These are phyloP conservation scores for Raffaelea deltoideospora DNA, from an alignment of 2,329 filamentous ascomycete species.

Conservation along the genomic window DNA sequence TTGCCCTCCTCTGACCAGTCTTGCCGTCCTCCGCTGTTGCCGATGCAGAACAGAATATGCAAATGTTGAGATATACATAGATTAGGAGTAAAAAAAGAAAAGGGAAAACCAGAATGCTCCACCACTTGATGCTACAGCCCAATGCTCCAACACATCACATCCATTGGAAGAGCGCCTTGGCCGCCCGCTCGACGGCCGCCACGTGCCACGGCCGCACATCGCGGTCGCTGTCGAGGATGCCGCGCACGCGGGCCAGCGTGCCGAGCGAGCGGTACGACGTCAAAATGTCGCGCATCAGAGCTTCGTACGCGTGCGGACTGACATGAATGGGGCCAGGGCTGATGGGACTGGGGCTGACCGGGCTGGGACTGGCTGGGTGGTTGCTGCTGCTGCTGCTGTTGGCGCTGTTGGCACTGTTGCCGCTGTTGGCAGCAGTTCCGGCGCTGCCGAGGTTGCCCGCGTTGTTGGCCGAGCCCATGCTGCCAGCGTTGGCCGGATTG, in stretches of 20 bases:
- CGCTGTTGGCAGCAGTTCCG: too few species aligned
- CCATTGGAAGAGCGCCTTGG: slow-evolving; percentile 47
- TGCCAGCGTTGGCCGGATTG: neutral
- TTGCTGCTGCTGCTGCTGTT: too few species aligned
- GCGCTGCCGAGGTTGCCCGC: too few species aligned
- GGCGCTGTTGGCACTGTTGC: too few species aligned
- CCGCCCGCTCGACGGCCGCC: slow-evolving; percentile 53
- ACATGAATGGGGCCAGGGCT: neutral
- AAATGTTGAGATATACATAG: too few species aligned
- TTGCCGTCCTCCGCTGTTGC: too few species aligned
- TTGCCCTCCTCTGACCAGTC: too few species aligned
- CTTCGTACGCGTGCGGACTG: slow-evolving; percentile 44
- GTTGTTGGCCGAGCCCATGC: neutral
- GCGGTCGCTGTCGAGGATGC: slow-evolving; percentile 39
- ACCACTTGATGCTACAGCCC: too few species aligned
- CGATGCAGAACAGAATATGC: neutral
- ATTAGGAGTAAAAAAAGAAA: too few species aligned
- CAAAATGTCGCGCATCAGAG: slow-evolving; percentile 54
- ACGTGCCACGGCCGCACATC: slow-evolving; percentile 68
- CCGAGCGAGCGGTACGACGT: slow-evolving; percentile 53
- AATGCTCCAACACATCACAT: too few species aligned
- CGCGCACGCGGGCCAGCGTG: slow-evolving; percentile 52
- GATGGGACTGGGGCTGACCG: neutral
- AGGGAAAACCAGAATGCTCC: too few species aligned
- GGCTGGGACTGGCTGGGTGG: neutral